These are phyloP conservation scores for Phytophthora chlamydospora DNA, from an alignment of 352 stramenopile species.

Conservation along the genomic window DNA sequence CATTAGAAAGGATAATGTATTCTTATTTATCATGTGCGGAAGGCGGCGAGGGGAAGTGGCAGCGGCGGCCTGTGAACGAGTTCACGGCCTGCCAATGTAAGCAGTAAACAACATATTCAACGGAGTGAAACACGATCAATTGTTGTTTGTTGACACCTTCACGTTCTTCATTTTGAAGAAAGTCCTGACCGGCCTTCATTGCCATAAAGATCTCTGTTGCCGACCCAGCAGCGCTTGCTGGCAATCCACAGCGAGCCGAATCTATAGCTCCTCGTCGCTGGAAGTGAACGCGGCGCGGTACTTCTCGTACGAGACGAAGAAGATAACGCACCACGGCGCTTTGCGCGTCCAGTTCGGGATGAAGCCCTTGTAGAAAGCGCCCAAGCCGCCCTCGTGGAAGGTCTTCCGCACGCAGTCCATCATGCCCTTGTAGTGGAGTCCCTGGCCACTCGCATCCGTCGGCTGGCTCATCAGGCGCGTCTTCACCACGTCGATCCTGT, in stretches of 20 bases:
- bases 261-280: constrained; percentile 35
- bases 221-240: constrained; percentile 36
- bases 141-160: constrained; percentile 5
- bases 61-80: constrained; percentile 2
- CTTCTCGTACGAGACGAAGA: constrained; percentile 90
- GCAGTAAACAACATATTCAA: constrained; percentile 15
- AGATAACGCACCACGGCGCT: constrained; percentile 85
- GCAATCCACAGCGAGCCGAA: constrained; percentile 15
- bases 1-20: constrained; percentile 41
- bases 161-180: background rate
- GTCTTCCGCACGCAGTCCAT: constrained; percentile 73
- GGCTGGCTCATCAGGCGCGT: constrained; percentile 85
- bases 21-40: constrained; percentile 44
- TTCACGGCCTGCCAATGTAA: constrained; percentile 4
- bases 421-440: constrained; percentile 73
- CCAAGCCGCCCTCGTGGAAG: constrained; percentile 63
- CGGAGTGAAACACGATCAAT: constrained; percentile 5
- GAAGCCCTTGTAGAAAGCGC: constrained; percentile 88
- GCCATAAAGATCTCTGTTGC: constrained; percentile 7
- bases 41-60: constrained; percentile 4
- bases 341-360: constrained; percentile 90
- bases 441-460: constrained; percentile 57
- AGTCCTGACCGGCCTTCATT: background rate
- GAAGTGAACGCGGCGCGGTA: constrained; percentile 54
- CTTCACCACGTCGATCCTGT: constrained; percentile 86